Conservation (phyloP, 2,329 filamentous ascomycete genomes). For the Claviceps pazoutovae region DNA sequence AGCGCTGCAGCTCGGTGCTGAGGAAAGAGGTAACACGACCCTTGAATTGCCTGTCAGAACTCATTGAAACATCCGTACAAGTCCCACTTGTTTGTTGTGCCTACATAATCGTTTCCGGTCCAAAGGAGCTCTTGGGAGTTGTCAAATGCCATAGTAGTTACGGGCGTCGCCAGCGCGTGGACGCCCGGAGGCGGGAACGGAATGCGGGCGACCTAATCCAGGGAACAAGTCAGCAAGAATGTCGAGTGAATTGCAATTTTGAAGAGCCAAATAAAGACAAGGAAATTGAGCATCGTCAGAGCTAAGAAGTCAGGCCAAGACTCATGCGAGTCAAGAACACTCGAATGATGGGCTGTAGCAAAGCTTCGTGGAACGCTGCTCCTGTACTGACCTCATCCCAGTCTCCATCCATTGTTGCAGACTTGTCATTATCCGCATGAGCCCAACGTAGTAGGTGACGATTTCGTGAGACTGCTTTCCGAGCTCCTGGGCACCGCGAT, state of each 20-base stretch:
- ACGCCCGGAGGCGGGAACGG: conserved; percentile 64
- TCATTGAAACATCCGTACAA: not conserved
- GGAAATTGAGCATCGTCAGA: not conserved
- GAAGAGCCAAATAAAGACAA: not conserved
- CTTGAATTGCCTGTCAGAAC: conserved; percentile 32
- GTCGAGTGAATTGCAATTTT: not conserved
- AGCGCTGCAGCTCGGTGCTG: conserved; percentile 69
- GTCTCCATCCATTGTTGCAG: conserved; percentile 47
- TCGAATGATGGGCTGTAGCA: not conserved
- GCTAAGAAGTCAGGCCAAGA: not conserved
- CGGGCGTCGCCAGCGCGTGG: conserved; percentile 54
- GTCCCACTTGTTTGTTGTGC: conserved; percentile 13
- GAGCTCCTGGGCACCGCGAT: conserved; percentile 6
- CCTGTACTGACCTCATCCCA: conserved; percentile 44
- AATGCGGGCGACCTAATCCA: conserved; percentile 59
- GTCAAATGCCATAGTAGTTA: conserved; percentile 79
- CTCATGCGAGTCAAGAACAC: not conserved
- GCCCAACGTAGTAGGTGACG: conserved; percentile 16
- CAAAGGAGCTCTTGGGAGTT: conserved; percentile 79
- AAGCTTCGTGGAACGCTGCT: conserved; percentile 11
- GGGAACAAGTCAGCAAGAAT: conserved; percentile 1
- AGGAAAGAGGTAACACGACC: conserved; percentile 83
- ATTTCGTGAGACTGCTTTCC: conserved; percentile 1
- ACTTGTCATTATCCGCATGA: conserved; percentile 22
- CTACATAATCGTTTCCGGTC: conserved; percentile 80